Percentiles rank a stretch among this genome's conserved stretches.
Evolutionary conservation across 1,284 basidiomycete species (phyloP).

Genomic region (Abortiporus biennis): DNA sequence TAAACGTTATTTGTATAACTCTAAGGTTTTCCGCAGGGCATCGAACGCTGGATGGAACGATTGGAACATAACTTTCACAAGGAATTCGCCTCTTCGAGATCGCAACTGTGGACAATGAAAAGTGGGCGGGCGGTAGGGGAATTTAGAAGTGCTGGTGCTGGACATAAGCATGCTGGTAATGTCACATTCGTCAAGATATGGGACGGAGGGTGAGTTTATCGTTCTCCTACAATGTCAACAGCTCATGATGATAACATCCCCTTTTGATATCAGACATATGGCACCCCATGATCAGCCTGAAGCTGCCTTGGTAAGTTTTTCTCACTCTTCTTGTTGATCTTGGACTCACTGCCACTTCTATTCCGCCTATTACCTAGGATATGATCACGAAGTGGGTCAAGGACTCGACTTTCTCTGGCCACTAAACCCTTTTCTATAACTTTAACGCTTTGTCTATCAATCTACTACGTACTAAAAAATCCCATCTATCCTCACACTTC

Average conservation of each 20-base stretch:
- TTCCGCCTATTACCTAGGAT: too few species aligned
- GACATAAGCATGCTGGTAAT: conserved; percentile 43
- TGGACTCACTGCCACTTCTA: too few species aligned
- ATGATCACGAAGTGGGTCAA: too few species aligned
- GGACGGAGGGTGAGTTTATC: conserved; percentile 37
- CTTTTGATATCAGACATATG: conserved; percentile 74
- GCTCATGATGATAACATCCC: too few species aligned
- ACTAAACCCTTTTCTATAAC: too few species aligned
- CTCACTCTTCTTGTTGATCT: too few species aligned
- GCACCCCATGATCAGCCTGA: conserved; percentile 79
- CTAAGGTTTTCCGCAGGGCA: conserved; percentile 47
- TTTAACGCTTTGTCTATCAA: too few species aligned
- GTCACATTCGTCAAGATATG: conserved; percentile 43
- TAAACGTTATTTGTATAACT: conserved; percentile 8
- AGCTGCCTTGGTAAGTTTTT: conserved; percentile 41
- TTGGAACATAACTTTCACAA: conserved; percentile 61
- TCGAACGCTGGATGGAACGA: conserved; percentile 64
- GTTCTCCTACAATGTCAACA: background rate
- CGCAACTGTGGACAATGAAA: conserved; percentile 36
- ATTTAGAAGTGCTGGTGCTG: conserved; percentile 34
- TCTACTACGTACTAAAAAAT: too few species aligned
- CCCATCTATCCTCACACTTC: too few species aligned
- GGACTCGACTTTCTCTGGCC: too few species aligned
- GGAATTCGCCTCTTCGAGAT: conserved; percentile 53
- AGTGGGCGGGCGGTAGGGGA: conserved; percentile 27